Evolutionary conservation across 345 rosid species (phyloP).

Genomic region (Aurinia saxatilis): DNA sequence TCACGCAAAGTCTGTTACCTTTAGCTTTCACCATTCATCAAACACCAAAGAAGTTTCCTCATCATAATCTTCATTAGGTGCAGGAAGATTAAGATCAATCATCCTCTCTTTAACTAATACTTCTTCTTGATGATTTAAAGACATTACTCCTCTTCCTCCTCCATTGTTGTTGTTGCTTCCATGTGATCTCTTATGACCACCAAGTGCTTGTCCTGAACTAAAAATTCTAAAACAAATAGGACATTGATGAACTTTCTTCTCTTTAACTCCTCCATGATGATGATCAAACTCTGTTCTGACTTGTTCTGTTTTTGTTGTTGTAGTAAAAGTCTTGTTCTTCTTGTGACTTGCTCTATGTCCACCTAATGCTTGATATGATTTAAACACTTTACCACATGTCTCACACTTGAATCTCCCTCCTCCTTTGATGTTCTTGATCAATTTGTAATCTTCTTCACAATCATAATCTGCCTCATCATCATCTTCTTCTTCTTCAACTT

Average conservation of each 20-base stretch:
- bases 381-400: conserved; percentile 68
- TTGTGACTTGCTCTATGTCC: conserved; percentile 95
- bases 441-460: conserved; percentile 34
- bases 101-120: conserved; percentile 32
- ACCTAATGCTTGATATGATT: conserved; percentile 88
- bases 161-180: conserved; percentile 9
- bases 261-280: conserved; percentile 10
- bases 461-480: conserved; percentile 35
- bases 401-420: conserved; percentile 59
- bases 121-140: conserved; percentile 17
- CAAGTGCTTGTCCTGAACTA: conserved; percentile 91
- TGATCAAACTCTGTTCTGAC: conserved; percentile 31
- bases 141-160: not conserved
- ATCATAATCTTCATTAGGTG: conserved; percentile 58
- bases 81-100: conserved; percentile 93
- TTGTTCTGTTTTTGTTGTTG: conserved; percentile 15
- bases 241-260: conserved; percentile 62
- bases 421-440: conserved; percentile 23
- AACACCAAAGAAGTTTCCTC: conserved; percentile 60
- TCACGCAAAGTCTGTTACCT: conserved; percentile 29
- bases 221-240: conserved; percentile 81
- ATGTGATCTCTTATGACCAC: conserved; percentile 96
- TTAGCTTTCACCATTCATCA: conserved; percentile 34
- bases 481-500: conserved; percentile 20
- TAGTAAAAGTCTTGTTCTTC: conserved; percentile 39